Percentiles rank a stretch among this genome's conserved stretches.
These are phyloP conservation scores for Fistulinella staudtii DNA, from an alignment of 1,284 basidiomycete genomes.

Conservation along the genomic window DNA sequence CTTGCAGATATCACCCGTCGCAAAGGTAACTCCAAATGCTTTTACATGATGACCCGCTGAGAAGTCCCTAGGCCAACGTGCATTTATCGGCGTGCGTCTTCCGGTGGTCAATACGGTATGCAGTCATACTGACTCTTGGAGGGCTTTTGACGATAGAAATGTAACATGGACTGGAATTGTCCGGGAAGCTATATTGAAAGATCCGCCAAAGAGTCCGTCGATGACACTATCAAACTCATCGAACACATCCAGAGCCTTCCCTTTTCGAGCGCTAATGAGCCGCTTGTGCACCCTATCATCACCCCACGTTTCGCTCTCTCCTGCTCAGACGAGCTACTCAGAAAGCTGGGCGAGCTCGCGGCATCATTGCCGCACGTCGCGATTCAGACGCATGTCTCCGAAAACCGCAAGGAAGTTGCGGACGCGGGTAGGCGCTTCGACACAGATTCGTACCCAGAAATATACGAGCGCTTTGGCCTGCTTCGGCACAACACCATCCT, in stretches of 20 bases:
- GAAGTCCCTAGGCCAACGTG: slow-evolving; percentile 66
- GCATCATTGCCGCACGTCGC: slow-evolving; percentile 51
- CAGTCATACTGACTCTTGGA: slow-evolving; percentile 2
- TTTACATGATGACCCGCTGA: neutral
- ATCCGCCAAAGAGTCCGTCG: slow-evolving; percentile 52
- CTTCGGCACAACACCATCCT: slow-evolving; percentile 80
- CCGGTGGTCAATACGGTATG: neutral
- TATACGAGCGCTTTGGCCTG: slow-evolving; percentile 79
- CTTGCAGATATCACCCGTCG: slow-evolving; percentile 74
- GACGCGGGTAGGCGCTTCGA: slow-evolving; percentile 68
- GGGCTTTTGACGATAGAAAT: slow-evolving; percentile 67
- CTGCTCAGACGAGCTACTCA: slow-evolving; percentile 70
- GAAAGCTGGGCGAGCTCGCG: slow-evolving; percentile 51
- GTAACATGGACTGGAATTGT: slow-evolving; percentile 84
- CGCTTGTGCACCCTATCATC: slow-evolving; percentile 81
- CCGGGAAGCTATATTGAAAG: slow-evolving; percentile 72
- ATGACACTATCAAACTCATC: slow-evolving; percentile 62
- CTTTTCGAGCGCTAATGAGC: slow-evolving; percentile 22
- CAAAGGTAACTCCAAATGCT: slow-evolving; percentile 43
- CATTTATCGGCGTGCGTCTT: slow-evolving; percentile 69
- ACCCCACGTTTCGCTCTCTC: slow-evolving; percentile 96
- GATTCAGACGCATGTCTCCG: slow-evolving; percentile 91
- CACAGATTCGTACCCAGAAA: slow-evolving; percentile 60
- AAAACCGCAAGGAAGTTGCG: slow-evolving; percentile 74
- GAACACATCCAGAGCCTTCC: slow-evolving; percentile 58